phyloP scores from a whole-genome alignment of 2,329 filamentous ascomycete genomes.

The Waltergamsia citrina region DNA sequence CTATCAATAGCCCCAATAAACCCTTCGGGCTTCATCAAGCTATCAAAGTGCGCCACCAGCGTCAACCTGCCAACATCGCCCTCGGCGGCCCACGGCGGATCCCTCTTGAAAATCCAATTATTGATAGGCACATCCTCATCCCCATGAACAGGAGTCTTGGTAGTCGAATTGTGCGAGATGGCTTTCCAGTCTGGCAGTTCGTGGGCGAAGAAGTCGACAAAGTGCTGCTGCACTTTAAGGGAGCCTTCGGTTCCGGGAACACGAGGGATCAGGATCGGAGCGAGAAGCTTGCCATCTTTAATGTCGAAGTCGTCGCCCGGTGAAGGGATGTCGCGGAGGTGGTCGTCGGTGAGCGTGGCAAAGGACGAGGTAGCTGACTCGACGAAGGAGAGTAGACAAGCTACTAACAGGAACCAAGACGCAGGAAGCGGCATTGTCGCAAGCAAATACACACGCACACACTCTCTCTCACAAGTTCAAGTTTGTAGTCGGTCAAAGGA shows the following conservation, averaged over 20 bases:
- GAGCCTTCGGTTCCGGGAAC: slow-evolving; percentile 82
- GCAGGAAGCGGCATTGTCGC: slow-evolving; percentile 10
- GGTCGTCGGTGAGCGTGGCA: slow-evolving; percentile 60
- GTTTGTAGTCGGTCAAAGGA: no score
- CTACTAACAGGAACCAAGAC: slow-evolving; percentile 2
- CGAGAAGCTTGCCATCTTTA: slow-evolving; percentile 61
- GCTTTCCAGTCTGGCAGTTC: slow-evolving; percentile 72
- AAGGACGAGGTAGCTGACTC: slow-evolving; percentile 21
- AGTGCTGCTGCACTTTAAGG: slow-evolving; percentile 64
- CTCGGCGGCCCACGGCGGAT: slow-evolving; percentile 69
- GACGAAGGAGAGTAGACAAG: slow-evolving; percentile 9
- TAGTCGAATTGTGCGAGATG: slow-evolving; percentile 83
- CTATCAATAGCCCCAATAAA: slow-evolving; percentile 94
- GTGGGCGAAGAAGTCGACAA: slow-evolving; percentile 69
- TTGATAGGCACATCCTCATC: slow-evolving; percentile 67
- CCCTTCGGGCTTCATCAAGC: slow-evolving; percentile 66
- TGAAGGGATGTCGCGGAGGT: slow-evolving; percentile 62
- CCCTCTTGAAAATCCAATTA: slow-evolving; percentile 78
- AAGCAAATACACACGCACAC: slow-evolving; percentile 4
- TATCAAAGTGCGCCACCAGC: slow-evolving; percentile 91
- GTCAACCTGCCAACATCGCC: slow-evolving; percentile 77
- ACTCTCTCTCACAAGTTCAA: no score
- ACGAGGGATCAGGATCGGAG: slow-evolving; percentile 79
- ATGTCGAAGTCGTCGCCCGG: slow-evolving; percentile 72
- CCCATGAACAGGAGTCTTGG: slow-evolving; percentile 68